Base-by-base conservation (phyloP, 2,329 filamentous ascomycete species). In the Escovopsis sp. region DNA sequence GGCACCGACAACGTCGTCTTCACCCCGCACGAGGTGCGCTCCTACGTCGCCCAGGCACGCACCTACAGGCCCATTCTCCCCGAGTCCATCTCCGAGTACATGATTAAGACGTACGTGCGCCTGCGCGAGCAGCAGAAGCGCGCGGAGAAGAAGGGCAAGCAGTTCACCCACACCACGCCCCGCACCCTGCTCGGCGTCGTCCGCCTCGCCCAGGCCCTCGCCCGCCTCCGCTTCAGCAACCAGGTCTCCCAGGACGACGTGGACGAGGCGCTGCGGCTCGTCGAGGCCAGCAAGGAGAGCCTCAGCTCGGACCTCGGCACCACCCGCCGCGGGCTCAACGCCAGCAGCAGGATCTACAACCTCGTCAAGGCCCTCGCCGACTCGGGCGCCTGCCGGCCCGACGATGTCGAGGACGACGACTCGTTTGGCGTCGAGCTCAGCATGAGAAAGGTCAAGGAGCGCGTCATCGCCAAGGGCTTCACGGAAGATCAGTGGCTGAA, bases 401-500 rank as follows among this genome's bases (percentile, higher is more conserved):
- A 85, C 32, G 71, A 73, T 26, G 71, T 59, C 52, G 83, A 65
- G 4, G 70, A 71, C 0, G 69, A 70, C 4, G 69, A 71, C 18
- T 68, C 66, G 43, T 57, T 61, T 33, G 69, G 71, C 12, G 59
- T 73, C 18, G 88, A 95, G 62, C 66, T 98, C 53, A 91, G 82
- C 61, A 74, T 98, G 68, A 76, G 83, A 51, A 83, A 86, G 63
- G 85, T 98, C 46, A 77, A 88, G 59, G 88, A 95, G 63, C 70
- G 91, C 50, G 87, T 98, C 28, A 72, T 96, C 54, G 91, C 88
- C 42, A 95, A 94, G 73, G 91, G 91, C 3, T 98, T 95, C 62
- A 98, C 89, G 0, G 82, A 87, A 50, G 86, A 96, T 62, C 88
- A 98, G 62, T 87, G 94, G 66, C 72, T 84, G 55, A 75, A 75